These are phyloP conservation scores for Teunomyces tritomae DNA, from an alignment of 805 yeast genomes.

Conservation along the genomic window DNA sequence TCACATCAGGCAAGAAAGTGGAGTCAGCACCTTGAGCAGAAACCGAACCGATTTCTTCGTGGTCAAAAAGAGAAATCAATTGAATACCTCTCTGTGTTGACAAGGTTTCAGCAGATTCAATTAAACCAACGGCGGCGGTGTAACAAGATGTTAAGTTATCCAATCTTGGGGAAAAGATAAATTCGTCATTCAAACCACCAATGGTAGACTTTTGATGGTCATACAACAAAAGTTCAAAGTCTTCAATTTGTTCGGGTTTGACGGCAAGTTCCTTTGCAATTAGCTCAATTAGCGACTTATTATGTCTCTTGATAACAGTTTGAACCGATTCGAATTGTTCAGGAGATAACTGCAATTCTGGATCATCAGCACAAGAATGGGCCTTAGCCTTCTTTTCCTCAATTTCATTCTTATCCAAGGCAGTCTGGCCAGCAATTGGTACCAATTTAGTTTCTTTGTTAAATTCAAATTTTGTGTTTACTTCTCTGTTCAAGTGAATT, in stretches of 20 bases:
- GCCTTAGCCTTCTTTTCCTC: constrained; percentile 9
- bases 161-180: constrained; percentile 85
- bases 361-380: constrained; percentile 49
- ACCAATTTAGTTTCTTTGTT: constrained; percentile 83
- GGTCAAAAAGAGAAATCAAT: constrained; percentile 83
- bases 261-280: constrained; percentile 66
- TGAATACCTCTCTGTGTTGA: constrained; percentile 57
- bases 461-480: constrained; percentile 76
- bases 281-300: constrained; percentile 61
- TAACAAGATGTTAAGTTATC: constrained; percentile 89
- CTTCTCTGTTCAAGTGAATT: constrained; percentile 81
- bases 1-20: constrained; percentile 76
- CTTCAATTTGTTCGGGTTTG: constrained; percentile 62
- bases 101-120: constrained; percentile 49
- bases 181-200: constrained; percentile 90
- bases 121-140: constrained; percentile 70
- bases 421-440: constrained; percentile 74
- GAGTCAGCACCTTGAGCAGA: constrained; percentile 98
- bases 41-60: constrained; percentile 91
- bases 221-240: constrained; percentile 81
- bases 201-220: constrained; percentile 81
- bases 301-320: constrained; percentile 71
- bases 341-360: constrained; percentile 44
- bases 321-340: constrained; percentile 65
- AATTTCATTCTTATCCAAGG: constrained; percentile 20